Base-by-base conservation (phyloP, 179 eudicot species). In the Silene vulgaris region DNA sequence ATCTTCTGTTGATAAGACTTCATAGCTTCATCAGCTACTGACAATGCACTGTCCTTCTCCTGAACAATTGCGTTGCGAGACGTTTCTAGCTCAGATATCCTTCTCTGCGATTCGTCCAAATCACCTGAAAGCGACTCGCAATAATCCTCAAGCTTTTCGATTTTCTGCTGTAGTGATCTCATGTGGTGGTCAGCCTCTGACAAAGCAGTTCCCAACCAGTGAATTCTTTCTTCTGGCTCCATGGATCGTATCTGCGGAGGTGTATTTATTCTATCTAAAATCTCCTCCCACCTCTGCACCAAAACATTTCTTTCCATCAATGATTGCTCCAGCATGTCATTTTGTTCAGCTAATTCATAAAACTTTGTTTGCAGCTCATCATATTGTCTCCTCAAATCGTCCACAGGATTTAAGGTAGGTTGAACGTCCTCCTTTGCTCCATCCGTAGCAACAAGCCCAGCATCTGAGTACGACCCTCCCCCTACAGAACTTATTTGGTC, bases 301-400 rank as follows among this genome's bases (percentile, higher is more conserved):
- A 90, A 85, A 75, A 86, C 85, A 80, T 95, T 95, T 82, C 97
- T 89, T 77, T 93, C 96, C 95, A 89, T 84, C 63, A 95, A 81
- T 12, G 97, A 95, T 73, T 95, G 96, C 81, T 95, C 99, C 82
- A 95, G 90, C 93, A 95, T 90, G 73, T 93, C 99, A 86, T 95
- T 95, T 74, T 95, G 99, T 80, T 95, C 97, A 76, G 97, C 99
- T 84, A 95, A 81, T 61, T 86, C 92, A 86, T 88, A 90, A 74
- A 87, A 95, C 78, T 84, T 95, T 57, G 84, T 83, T 82, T 93
- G 97, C 80, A 95, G 83, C 80, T 95, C 97, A 71, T 93, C 97
- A 80, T 83, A 89, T 80, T 89, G 86, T 75, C 80, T 85, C 82
- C 86, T 86, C 74, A 86, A 73, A 78, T 95, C 97, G 79, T 93